Percentiles rank a stretch among this genome's conserved stretches.
These are phyloP conservation scores for Lolium rigidum DNA, from an alignment of 176 grass and related monocot species.

Conservation along the genomic window DNA sequence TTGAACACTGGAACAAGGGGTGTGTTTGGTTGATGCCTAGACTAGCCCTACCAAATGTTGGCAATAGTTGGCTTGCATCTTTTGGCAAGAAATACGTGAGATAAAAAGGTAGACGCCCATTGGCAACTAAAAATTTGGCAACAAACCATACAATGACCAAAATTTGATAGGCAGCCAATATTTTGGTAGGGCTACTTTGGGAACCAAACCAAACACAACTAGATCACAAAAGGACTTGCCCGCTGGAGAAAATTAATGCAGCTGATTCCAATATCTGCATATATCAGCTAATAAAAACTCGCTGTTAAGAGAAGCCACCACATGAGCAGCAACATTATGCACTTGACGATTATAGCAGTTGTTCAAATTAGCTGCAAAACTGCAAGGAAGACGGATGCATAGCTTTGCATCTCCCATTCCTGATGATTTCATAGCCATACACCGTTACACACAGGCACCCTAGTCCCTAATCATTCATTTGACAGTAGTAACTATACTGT, in stretches of 20 bases:
- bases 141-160: background rate
- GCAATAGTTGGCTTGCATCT: background rate
- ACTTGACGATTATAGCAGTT: background rate
- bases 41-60: background rate
- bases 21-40: constrained; percentile 1
- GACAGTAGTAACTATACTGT: background rate
- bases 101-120: background rate
- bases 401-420: constrained; percentile 9
- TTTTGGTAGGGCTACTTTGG: background rate
- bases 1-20: background rate
- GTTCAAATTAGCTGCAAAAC: constrained; percentile 29
- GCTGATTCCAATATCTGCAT: constrained; percentile 22
- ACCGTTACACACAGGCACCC: background rate
- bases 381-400: background rate
- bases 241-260: background rate
- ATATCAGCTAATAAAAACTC: background rate
- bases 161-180: background rate
- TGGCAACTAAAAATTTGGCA: background rate
- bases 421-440: background rate
- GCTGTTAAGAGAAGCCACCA: constrained; percentile 1
- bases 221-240: background rate
- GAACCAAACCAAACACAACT: background rate
- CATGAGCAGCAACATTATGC: background rate
- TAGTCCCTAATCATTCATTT: background rate
- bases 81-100: background rate